These are phyloP conservation scores for Flaveria robusta DNA, from an alignment of 129 eudicot genomes.

Conservation along the genomic window DNA sequence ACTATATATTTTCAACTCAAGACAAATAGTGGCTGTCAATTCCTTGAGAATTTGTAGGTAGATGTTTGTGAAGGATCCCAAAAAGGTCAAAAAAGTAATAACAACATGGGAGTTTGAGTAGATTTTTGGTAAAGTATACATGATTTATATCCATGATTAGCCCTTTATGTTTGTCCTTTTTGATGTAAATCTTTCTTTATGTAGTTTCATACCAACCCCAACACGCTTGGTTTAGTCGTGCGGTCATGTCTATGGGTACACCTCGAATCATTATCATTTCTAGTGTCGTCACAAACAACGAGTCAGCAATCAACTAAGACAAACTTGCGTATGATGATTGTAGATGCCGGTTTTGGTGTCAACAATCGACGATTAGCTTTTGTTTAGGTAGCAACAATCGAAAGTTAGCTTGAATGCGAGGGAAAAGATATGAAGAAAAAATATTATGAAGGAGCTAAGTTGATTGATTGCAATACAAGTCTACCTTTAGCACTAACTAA, in stretches of 20 bases:
- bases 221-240: not conserved
- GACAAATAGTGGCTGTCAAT: constrained; percentile 36
- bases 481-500: not conserved
- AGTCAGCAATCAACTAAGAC: too few species aligned
- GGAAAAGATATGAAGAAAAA: not conserved
- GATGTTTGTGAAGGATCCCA: constrained; percentile 47
- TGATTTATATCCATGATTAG: constrained; percentile 29
- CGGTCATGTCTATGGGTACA: not conserved
- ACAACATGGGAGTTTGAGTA: constrained; percentile 55
- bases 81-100: constrained; percentile 45
- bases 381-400: too few species aligned
- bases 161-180: constrained; percentile 20
- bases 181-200: constrained; percentile 10
- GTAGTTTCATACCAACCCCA: not conserved
- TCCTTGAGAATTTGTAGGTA: constrained; percentile 27
- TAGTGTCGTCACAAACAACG: not conserved
- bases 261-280: not conserved
- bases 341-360: too few species aligned
- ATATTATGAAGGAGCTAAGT: not conserved
- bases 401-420: not conserved
- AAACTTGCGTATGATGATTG: too few species aligned
- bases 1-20: constrained; percentile 8
- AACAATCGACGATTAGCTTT: too few species aligned
- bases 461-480: constrained; percentile 7
- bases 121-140: constrained; percentile 54